These are phyloP conservation scores for Rhytidhysteron rufulum DNA, from an alignment of 2,329 filamentous ascomycete species.

Conservation along the genomic window DNA sequence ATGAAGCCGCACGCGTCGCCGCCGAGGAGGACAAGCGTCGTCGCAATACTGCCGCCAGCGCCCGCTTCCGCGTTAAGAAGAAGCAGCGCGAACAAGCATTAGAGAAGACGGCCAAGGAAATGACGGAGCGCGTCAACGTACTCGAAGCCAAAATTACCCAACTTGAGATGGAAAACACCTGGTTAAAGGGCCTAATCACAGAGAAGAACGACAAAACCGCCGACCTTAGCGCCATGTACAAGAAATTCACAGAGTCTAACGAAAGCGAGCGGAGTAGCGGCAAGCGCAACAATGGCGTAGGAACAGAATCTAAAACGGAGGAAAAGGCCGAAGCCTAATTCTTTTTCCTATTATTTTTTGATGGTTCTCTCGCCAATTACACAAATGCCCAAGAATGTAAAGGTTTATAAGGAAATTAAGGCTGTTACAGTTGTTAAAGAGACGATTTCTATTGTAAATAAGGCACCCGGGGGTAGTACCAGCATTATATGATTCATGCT, in stretches of 20 bases:
- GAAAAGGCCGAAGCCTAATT: conserved; percentile 30
- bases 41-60: conserved; percentile 51
- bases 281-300: conserved; percentile 35
- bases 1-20: conserved; percentile 44
- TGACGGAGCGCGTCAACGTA: conserved; percentile 44
- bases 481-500: too few relatives aligned
- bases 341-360: background rate
- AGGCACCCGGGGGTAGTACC: too few relatives aligned
- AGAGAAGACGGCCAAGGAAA: conserved; percentile 50
- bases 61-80: conserved; percentile 54
- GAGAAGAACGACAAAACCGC: conserved; percentile 42
- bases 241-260: conserved; percentile 28
- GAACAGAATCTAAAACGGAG: conserved; percentile 22
- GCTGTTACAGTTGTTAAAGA: too few relatives aligned
- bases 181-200: conserved; percentile 50
- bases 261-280: conserved; percentile 31
- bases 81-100: conserved; percentile 52
- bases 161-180: conserved; percentile 52
- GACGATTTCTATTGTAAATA: too few relatives aligned
- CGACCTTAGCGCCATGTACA: conserved; percentile 31
- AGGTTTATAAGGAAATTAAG: too few relatives aligned
- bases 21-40: conserved; percentile 53
- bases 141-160: conserved; percentile 47
- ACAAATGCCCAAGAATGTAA: too few relatives aligned
- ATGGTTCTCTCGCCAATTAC: too few relatives aligned